phyloP scores from a whole-genome alignment of 257 asterid species.

The Cordia subcordata region DNA sequence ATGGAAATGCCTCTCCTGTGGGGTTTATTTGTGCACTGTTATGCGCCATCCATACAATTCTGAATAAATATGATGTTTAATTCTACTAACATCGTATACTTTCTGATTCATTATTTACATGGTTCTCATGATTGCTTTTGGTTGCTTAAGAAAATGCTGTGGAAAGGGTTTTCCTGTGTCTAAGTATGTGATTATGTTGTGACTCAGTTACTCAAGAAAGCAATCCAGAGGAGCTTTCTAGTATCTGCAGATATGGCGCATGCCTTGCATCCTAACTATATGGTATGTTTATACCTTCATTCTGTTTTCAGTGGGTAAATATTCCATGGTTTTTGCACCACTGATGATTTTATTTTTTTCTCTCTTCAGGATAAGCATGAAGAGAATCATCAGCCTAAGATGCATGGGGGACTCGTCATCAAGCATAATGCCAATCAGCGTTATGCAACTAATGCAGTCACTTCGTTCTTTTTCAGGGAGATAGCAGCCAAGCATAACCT shows the following conservation, averaged over 20 bases:
- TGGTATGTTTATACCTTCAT: constrained; percentile 37
- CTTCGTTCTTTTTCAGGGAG: constrained; percentile 79
- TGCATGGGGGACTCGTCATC: constrained; percentile 90
- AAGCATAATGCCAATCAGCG: constrained; percentile 96
- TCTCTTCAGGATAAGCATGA: constrained; percentile 83
- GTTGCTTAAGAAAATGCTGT: neutral
- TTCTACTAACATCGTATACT: too few species aligned
- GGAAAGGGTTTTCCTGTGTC: neutral
- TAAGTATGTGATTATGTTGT: constrained; percentile 10
- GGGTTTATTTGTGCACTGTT: neutral
- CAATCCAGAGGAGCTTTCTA: constrained; percentile 85
- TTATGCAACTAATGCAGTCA: constrained; percentile 90
- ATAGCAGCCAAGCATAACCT: constrained; percentile 73
- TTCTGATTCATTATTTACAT: neutral
- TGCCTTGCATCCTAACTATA: constrained; percentile 90
- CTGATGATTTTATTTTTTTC: constrained; percentile 7
- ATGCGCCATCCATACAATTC: too few species aligned
- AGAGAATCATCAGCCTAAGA: constrained; percentile 91
- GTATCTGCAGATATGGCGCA: constrained; percentile 99
- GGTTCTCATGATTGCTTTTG: neutral
- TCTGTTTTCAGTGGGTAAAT: neutral
- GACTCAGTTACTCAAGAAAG: constrained; percentile 55
- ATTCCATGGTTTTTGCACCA: neutral
- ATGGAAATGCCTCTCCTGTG: neutral
- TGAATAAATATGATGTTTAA: too few species aligned